Evolutionary conservation across 306 rosid genomes (phyloP).

Genomic region (Neltuma alba): DNA sequence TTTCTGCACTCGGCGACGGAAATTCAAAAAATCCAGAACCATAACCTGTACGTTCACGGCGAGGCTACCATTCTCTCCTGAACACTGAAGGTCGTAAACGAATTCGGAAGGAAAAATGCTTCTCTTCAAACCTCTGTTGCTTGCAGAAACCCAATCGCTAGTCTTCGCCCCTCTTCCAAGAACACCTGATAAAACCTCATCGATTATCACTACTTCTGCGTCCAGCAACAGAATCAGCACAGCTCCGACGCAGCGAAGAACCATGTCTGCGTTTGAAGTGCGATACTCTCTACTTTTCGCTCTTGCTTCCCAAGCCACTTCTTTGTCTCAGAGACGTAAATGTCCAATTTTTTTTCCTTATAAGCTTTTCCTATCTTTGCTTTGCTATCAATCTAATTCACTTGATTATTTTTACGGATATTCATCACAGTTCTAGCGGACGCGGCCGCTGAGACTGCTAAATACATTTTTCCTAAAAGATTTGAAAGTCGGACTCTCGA

Average conservation of each 20-base stretch:
- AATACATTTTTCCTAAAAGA: slow-evolving; percentile 76
- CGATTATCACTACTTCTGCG: slow-evolving; percentile 44
- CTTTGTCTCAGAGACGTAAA: slow-evolving; percentile 79
- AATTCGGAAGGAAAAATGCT: slow-evolving; percentile 32
- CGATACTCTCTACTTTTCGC: slow-evolving; percentile 81
- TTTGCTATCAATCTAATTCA: background rate
- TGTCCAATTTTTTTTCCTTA: slow-evolving; percentile 28
- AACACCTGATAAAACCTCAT: slow-evolving; percentile 34
- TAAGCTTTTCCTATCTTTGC: slow-evolving; percentile 9
- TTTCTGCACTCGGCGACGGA: background rate
- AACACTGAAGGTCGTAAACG: slow-evolving; percentile 19
- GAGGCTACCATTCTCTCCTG: background rate
- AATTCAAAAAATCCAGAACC: background rate
- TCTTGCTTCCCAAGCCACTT: slow-evolving; percentile 72
- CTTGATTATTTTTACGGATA: background rate
- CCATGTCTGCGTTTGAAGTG: slow-evolving; percentile 68
- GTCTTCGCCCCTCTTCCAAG: slow-evolving; percentile 23
- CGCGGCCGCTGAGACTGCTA: slow-evolving; percentile 66
- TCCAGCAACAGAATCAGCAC: slow-evolving; percentile 43
- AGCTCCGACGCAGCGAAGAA: slow-evolving; percentile 41
- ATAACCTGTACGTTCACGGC: background rate
- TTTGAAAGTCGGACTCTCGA: slow-evolving; percentile 81
- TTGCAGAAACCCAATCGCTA: slow-evolving; percentile 23
- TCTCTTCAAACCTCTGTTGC: slow-evolving; percentile 37
- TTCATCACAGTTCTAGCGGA: slow-evolving; percentile 60